phyloP scores from a whole-genome alignment of 345 rosid genomes.

The Lagerstroemia speciosa region DNA sequence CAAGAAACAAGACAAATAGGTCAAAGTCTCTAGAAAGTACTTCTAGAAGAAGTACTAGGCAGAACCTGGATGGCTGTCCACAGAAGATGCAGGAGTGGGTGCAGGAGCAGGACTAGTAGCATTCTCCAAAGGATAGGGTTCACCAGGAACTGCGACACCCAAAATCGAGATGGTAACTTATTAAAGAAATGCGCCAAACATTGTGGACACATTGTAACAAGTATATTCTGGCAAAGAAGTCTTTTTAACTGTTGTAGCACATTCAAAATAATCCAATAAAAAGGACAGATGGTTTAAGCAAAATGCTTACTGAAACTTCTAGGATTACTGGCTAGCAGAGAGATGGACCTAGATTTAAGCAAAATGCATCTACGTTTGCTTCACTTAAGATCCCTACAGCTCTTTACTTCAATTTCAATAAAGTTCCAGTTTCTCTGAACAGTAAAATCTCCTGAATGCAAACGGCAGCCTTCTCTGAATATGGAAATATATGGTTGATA shows the following conservation, averaged over 20 bases:
- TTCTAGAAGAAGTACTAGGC: not conserved
- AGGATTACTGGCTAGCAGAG: not conserved
- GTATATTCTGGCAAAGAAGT: not conserved
- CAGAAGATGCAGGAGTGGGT: slow-evolving; percentile 45
- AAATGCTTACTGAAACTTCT: not conserved
- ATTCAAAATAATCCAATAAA: not conserved
- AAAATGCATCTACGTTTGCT: not conserved
- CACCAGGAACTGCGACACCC: slow-evolving; percentile 69
- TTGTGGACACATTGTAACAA: not conserved
- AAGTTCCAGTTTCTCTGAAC: not conserved
- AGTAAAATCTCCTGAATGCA: not conserved
- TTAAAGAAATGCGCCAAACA: not conserved
- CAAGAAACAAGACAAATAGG: not conserved
- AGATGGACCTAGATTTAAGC: not conserved
- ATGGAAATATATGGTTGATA: not conserved
- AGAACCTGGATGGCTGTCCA: slow-evolving; percentile 43
- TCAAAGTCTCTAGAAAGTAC: not conserved
- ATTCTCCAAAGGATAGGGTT: slow-evolving; percentile 47
- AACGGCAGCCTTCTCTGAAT: not conserved
- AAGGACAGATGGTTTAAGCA: not conserved
- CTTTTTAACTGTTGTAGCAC: no score
- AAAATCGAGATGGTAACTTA: slow-evolving; percentile 6
- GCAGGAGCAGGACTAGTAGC: slow-evolving; percentile 41
- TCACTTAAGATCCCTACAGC: not conserved
- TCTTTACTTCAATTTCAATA: not conserved